Percentiles rank a stretch among this genome's conserved stretches.
Evolutionary conservation across 805 yeast genomes (phyloP).

Genomic region (Jamesozyma hellenica): DNA sequence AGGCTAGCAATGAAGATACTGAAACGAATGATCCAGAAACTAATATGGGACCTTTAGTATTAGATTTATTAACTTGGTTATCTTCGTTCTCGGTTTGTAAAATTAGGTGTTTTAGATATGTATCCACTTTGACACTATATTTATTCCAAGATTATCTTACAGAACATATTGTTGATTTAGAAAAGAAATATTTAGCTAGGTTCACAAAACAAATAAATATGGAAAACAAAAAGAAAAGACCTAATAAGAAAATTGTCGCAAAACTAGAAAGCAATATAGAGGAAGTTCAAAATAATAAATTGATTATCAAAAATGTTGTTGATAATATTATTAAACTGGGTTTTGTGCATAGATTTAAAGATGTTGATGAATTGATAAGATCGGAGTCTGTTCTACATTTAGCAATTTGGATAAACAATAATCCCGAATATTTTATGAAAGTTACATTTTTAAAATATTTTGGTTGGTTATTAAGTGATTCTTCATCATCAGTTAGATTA

Average conservation of each 20-base stretch:
- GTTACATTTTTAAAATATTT: slow-evolving; percentile 63
- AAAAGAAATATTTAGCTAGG: slow-evolving; percentile 30
- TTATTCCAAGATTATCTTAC: slow-evolving; percentile 54
- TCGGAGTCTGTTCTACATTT: slow-evolving; percentile 54
- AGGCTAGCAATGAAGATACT: slow-evolving; percentile 22
- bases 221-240: slow-evolving; percentile 32
- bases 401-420: slow-evolving; percentile 60
- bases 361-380: slow-evolving; percentile 63
- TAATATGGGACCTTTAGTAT: slow-evolving; percentile 24
- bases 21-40: slow-evolving; percentile 21
- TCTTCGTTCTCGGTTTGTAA: slow-evolving; percentile 60
- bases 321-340: slow-evolving; percentile 57
- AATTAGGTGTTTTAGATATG: slow-evolving; percentile 60
- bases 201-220: slow-evolving; percentile 30
- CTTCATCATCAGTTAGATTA: slow-evolving; percentile 46
- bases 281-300: slow-evolving; percentile 38
- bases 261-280: slow-evolving; percentile 37
- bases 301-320: slow-evolving; percentile 45
- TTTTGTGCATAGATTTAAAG: slow-evolving; percentile 71
- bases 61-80: slow-evolving; percentile 65
- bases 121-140: slow-evolving; percentile 51
- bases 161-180: slow-evolving; percentile 33
- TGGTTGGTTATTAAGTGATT: slow-evolving; percentile 81
- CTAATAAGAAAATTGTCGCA: slow-evolving; percentile 35
- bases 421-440: slow-evolving; percentile 63